A percentile compares a stretch with the other conserved stretches of the same genome.
phyloP scores from a whole-genome alignment of 1,139 yeast genomes.

The Debaryomyces sp. region DNA sequence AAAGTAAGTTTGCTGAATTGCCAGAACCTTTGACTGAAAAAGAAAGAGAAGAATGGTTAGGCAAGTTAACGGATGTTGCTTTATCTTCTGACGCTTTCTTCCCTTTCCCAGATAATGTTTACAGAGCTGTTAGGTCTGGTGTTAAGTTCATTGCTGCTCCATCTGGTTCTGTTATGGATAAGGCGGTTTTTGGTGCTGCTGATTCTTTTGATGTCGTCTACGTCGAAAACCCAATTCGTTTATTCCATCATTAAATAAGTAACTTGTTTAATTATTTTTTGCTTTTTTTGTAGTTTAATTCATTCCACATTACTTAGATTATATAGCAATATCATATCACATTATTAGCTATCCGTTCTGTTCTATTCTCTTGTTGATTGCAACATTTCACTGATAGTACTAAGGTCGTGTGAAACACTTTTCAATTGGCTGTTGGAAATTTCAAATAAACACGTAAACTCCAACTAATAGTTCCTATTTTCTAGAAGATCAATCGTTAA shows the following conservation, averaged over 20 bases:
- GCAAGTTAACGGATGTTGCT: conserved; percentile 80
- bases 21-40: conserved; percentile 81
- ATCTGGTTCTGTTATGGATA: conserved; percentile 96
- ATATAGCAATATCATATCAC: not conserved
- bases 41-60: conserved; percentile 88
- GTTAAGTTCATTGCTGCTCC: conserved; percentile 96
- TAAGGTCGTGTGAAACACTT: conserved; percentile 3
- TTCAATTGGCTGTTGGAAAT: conserved; percentile 1
- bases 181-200: conserved; percentile 94
- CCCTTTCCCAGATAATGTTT: conserved; percentile 99
- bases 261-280: conserved; percentile 1
- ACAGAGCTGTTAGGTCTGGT: conserved; percentile 96
- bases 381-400: not conserved
- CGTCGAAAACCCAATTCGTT: conserved; percentile 93
- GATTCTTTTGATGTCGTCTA: conserved; percentile 85
- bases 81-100: conserved; percentile 97
- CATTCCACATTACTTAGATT: conserved; percentile 2
- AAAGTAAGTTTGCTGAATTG: conserved; percentile 78
- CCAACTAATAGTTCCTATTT: not conserved
- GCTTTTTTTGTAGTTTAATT: conserved; percentile 2
- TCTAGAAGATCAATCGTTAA: not conserved
- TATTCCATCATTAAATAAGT: conserved; percentile 82
- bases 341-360: not conserved
- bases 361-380: not conserved
- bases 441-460: conserved; percentile 11